Percentiles rank a stretch among this genome's conserved stretches.
phyloP scores from a whole-genome alignment of 176 grass and related monocot genomes.

The Dactylis glomerata region DNA sequence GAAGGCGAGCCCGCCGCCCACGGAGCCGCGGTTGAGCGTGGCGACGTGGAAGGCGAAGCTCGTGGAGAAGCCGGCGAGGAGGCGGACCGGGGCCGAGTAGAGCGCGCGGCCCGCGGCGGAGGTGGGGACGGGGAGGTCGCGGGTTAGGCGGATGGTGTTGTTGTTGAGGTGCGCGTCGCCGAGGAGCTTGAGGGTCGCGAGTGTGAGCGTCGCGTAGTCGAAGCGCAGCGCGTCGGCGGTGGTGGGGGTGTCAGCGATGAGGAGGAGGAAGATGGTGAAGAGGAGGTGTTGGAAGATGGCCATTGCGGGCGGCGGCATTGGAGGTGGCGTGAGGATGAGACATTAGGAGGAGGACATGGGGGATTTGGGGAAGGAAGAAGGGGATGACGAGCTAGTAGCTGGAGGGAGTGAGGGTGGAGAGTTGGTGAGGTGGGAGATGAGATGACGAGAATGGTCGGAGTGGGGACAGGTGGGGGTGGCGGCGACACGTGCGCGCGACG shows the following conservation, averaged over 20 bases:
- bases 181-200: slow-evolving; percentile 60
- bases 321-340: not conserved
- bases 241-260: not conserved
- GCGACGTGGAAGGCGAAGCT: slow-evolving; percentile 80
- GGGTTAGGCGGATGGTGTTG: slow-evolving; percentile 76
- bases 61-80: slow-evolving; percentile 69
- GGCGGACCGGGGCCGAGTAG: slow-evolving; percentile 44
- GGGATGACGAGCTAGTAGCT: not conserved
- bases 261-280: not conserved
- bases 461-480: not conserved
- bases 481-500: slow-evolving; percentile 31
- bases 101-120: slow-evolving; percentile 73
- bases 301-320: slow-evolving; percentile 21
- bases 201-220: slow-evolving; percentile 73
- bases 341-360: slow-evolving; percentile 24
- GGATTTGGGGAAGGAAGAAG: not conserved
- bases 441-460: not conserved
- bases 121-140: slow-evolving; percentile 73
- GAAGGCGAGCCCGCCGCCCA: slow-evolving; percentile 86
- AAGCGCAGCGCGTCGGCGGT: slow-evolving; percentile 35
- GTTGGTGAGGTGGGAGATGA: not conserved
- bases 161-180: slow-evolving; percentile 98
- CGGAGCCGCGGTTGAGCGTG: slow-evolving; percentile 63
- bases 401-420: not conserved
- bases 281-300: not conserved